Conservation (phyloP, 371 early-diverging fungal genomes). For the Mucor saturninus region DNA sequence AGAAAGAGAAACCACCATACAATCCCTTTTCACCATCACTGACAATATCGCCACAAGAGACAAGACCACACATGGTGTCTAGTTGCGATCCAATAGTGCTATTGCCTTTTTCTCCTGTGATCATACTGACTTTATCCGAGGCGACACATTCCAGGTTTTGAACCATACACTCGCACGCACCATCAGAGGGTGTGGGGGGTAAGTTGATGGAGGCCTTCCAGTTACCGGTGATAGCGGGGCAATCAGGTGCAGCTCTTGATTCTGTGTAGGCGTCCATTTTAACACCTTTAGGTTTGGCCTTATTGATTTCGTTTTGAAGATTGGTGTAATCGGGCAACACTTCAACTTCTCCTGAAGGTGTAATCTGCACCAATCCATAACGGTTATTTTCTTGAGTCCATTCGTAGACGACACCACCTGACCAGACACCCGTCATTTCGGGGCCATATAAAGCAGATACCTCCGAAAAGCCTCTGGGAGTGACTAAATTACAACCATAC, state of each 20-base stretch:
- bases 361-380: slow-evolving; percentile 75
- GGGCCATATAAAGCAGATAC: slow-evolving; percentile 70
- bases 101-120: slow-evolving; percentile 11
- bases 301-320: slow-evolving; percentile 42
- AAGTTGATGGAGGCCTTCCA: slow-evolving; percentile 67
- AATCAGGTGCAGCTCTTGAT: slow-evolving; percentile 38
- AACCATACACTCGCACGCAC: slow-evolving; percentile 73
- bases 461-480: slow-evolving; percentile 62
- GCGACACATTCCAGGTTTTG: slow-evolving; percentile 65
- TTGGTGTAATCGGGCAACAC: slow-evolving; percentile 54
- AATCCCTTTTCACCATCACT: slow-evolving; percentile 55
- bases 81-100: slow-evolving; percentile 42
- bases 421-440: slow-evolving; percentile 70
- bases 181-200: slow-evolving; percentile 74
- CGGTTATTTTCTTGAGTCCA: slow-evolving; percentile 81
- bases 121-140: slow-evolving; percentile 43
- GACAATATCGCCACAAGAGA: slow-evolving; percentile 58
- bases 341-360: slow-evolving; percentile 39
- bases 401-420: slow-evolving; percentile 83
- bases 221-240: slow-evolving; percentile 55
- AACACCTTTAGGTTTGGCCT: slow-evolving; percentile 51
- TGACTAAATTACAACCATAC: slow-evolving; percentile 66
- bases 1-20: slow-evolving; percentile 64
- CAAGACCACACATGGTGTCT: slow-evolving; percentile 58
- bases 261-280: slow-evolving; percentile 53